Conservation (phyloP, 2,329 filamentous ascomycete genomes). For the Phyllosticta citribraziliensis region DNA sequence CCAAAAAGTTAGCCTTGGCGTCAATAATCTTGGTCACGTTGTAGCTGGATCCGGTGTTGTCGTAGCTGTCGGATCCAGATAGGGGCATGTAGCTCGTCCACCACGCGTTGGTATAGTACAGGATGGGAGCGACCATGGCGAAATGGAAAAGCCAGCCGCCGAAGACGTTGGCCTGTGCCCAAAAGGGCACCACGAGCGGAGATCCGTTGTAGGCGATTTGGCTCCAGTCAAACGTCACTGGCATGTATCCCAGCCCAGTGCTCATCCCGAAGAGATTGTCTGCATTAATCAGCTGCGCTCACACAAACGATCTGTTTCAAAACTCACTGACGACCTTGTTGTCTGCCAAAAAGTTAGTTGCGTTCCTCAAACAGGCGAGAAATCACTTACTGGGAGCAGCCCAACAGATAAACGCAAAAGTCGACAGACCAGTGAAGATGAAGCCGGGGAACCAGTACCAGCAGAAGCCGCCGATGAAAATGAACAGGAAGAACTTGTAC, state of each 20-base stretch:
- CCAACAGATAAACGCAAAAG: conserved; percentile 21
- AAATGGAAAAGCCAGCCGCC: conserved; percentile 32
- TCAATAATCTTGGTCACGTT: conserved; percentile 42
- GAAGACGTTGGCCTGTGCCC: conserved; percentile 33
- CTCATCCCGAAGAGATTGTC: conserved; percentile 19
- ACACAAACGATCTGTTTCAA: too few species aligned
- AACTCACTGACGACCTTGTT: conserved; percentile 16
- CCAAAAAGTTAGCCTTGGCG: conserved; percentile 22
- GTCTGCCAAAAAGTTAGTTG: conserved; percentile 1
- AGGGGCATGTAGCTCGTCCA: conserved; percentile 16
- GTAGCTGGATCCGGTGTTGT: conserved; percentile 57
- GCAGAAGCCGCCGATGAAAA: conserved; percentile 16
- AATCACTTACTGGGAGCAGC: conserved; percentile 12
- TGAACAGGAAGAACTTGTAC: conserved; percentile 17
- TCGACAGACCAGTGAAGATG: conserved; percentile 15
- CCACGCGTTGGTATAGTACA: conserved; percentile 47
- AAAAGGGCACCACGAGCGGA: conserved; percentile 23
- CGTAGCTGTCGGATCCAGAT: conserved; percentile 36
- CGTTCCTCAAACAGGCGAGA: background rate
- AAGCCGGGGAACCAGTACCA: conserved; percentile 22
- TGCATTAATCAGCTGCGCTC: too few species aligned
- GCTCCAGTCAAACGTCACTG: conserved; percentile 21
- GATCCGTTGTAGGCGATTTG: conserved; percentile 13
- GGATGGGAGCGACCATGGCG: conserved; percentile 24
- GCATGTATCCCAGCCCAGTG: conserved; percentile 17